Percentiles rank a stretch among this genome's conserved stretches.
These are phyloP conservation scores for Sarcomyxa edulis DNA, from an alignment of 768 basidiomycete species.

Conservation along the genomic window DNA sequence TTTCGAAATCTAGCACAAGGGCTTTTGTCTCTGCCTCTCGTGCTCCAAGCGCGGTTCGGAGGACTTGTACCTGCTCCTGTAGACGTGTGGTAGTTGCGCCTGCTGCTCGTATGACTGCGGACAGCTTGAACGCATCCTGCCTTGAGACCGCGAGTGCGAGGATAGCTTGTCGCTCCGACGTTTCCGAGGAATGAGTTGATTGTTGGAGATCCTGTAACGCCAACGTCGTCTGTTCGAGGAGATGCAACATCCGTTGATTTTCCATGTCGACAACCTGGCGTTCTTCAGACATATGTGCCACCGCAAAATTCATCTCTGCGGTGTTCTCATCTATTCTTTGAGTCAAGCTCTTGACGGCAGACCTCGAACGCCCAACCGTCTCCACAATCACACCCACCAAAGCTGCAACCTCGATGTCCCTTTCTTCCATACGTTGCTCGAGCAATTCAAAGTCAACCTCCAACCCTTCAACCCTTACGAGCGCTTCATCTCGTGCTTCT, in stretches of 20 bases:
- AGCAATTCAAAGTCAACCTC: constrained; percentile 55
- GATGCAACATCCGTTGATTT: constrained; percentile 5
- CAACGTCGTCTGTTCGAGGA: constrained; percentile 6
- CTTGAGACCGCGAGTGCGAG: constrained; percentile 21
- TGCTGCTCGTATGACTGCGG: constrained; percentile 2
- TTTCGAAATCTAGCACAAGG: constrained; percentile 10
- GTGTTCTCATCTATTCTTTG: constrained; percentile 5
- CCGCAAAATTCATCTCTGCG: constrained; percentile 1
- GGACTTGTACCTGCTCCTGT: constrained; percentile 4
- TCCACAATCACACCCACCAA: constrained; percentile 26
- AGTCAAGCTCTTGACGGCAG: constrained; percentile 8
- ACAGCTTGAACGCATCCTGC: constrained; percentile 4
- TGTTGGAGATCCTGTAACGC: too few relatives aligned
- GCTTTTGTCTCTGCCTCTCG: constrained; percentile 3
- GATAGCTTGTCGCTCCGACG: constrained; percentile 14
- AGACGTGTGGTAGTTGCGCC: background rate
- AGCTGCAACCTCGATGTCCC: constrained; percentile 8
- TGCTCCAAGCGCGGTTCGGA: constrained; percentile 8
- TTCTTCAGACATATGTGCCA: constrained; percentile 3
- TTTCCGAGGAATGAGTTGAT: too few relatives aligned
- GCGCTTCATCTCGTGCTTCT: constrained; percentile 64
- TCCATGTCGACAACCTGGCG: constrained; percentile 7
- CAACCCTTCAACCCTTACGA: constrained; percentile 47
- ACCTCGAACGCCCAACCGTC: constrained; percentile 26
- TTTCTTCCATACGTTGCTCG: constrained; percentile 11